Evolutionary conservation across 2,329 filamentous ascomycete genomes (phyloP).

Genomic region (Xylaria multiplex): DNA sequence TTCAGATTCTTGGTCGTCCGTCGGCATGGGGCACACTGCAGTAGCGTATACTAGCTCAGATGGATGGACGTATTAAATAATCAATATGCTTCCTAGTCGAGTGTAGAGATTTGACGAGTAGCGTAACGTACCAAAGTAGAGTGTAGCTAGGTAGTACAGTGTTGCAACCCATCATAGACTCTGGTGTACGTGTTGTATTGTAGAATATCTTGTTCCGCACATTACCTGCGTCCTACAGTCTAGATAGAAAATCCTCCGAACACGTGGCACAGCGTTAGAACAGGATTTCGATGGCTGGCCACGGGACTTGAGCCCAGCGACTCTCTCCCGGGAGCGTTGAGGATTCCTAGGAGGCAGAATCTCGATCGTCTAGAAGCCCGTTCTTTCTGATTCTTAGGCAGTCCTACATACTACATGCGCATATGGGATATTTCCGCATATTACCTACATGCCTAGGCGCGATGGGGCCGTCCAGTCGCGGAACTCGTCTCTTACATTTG

Average conservation of each 20-base stretch:
- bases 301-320: background rate
- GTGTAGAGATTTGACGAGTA: too few relatives aligned
- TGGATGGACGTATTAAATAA: background rate
- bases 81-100: slow-evolving; percentile 1
- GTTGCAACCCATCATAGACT: too few relatives aligned
- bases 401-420: slow-evolving; percentile 7
- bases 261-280: slow-evolving; percentile 30
- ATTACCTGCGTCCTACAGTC: background rate
- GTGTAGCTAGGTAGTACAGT: too few relatives aligned
- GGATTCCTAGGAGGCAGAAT: slow-evolving; percentile 6
- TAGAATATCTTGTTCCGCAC: too few relatives aligned
- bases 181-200: too few relatives aligned
- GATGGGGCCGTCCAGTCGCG: slow-evolving; percentile 4
- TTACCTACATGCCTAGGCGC: slow-evolving; percentile 2
- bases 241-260: slow-evolving; percentile 33
- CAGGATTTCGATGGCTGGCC: slow-evolving; percentile 6
- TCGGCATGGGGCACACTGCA: slow-evolving; percentile 10
- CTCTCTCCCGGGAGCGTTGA: background rate
- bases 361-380: background rate
- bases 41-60: background rate
- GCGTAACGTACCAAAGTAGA: too few relatives aligned
- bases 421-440: background rate
- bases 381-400: slow-evolving; percentile 10
- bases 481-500: slow-evolving; percentile 1
- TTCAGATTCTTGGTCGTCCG: slow-evolving; percentile 40